Evolutionary conservation across 2,329 filamentous ascomycete genomes (phyloP), one percentile per base, ranked within the genome.

Genomic region (Mycosphaerella sp.): DNA sequence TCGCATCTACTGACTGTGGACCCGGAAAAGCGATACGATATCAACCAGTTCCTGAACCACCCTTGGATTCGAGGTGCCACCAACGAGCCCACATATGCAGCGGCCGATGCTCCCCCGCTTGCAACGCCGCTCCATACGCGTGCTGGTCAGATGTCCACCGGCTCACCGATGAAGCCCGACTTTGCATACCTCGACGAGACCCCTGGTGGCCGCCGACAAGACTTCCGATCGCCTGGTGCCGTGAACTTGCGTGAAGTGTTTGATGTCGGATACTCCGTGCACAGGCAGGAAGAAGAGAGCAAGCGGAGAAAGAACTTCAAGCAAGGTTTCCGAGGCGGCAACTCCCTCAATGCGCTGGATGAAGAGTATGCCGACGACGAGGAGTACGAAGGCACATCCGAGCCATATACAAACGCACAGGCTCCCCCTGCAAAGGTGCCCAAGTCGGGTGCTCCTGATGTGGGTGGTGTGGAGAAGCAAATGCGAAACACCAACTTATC

Each of bases 211-310:
- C 84, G 82, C 59, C 84, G 88, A 14, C 84, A 86, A 73, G 93
- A 98, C 70, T 98, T 97, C 83, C 83, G 93, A 54, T 97, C 91
- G 0, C 93, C 93, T 0, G 93, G 91, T 48, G 91, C 89, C 2
- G 86, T 98, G 72, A 97, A 97, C 69, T 77, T 98, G 10, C 89
- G 93, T 56, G 93, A 98, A 72, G 91, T 97, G 2, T 98, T 98
- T 62, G 93, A 98, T 66, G 92, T 98, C 46, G 86, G 89, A n/a
- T 98, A 98, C 66, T 92, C 93, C 7, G 93, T 98, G 7, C 93
- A 97, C 69, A 80, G 93, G 45, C 90, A 97, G 71, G 93, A 97
- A 72, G 93, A 98, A 69, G 93, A 97, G 72, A 85, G 83, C 65
- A 97, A 96, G 75, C 84, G 90, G 51, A 83, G 89, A 60, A 95